Evolutionary conservation across 208 protist genomes (phyloP), one percentile per base, ranked within the genome.

Genomic region (Crithidia fasciculata): DNA sequence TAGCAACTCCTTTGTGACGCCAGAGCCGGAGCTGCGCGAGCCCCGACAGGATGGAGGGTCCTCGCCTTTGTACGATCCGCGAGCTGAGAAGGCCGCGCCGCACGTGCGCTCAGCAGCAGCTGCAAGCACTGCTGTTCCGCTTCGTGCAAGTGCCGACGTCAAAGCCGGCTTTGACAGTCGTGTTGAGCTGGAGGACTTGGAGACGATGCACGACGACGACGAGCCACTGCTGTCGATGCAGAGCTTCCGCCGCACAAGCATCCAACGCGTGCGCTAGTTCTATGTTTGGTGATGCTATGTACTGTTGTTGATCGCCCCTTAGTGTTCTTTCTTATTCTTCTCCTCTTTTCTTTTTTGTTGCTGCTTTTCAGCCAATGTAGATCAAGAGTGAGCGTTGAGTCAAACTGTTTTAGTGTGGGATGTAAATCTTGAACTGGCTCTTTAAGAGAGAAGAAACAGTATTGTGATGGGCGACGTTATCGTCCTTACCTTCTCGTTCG

Each of bases 181-280:
- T 10, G 41, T 69, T 52, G 45, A 66, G 54, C 37, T 82, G 28
- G 65, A 82, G 12, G 71, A 82, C 57, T 60, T 73, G 28, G 77
- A 79, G 50, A 52, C 47, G 6, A 45, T 19, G 40, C 54, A 44
- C 69, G 78, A 81, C 49, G 78, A 81, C 4, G 86, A 88, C 28
- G 85, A 86, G 50, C 75, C 81, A 43, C 54, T 74, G 43, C 54
- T 91, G 58, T 91, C 83, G 16, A 82, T 87, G 57, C 71, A 82
- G 49, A 83, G 70, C 61, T 87, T 91, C 43, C 74, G 76, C 13
- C 74, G 74, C 2, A 57, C 74, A 8, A 78, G 50, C 60, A 69
- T 78, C 45, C 74, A 69, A 43, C 74, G 74, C 57, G 62, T 78
- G 44, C 74, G 74, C 18, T 78, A 55, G 28, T 28, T 1, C 28